phyloP scores from a whole-genome alignment of 1,284 basidiomycete genomes.

The Lignosus rhinocerotis region DNA sequence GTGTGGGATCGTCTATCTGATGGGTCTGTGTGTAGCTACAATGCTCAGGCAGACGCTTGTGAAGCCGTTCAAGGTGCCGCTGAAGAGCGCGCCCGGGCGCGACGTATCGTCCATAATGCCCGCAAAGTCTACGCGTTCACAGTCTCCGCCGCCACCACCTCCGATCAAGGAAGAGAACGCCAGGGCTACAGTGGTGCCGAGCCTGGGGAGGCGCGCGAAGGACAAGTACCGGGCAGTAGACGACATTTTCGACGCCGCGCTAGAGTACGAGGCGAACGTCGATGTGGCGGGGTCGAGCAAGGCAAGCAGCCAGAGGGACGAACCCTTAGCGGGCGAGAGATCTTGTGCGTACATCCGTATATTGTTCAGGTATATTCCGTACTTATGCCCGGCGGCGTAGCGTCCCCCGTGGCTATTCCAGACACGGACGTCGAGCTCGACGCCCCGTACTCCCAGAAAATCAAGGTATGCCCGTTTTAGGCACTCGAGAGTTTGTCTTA shows the following conservation, averaged over 20 bases:
- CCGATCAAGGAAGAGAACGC: too few relatives aligned
- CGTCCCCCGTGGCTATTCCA: slow-evolving; percentile 37
- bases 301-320: not conserved
- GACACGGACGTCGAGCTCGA: slow-evolving; percentile 52
- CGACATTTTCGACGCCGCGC: not conserved
- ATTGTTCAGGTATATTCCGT: not conserved
- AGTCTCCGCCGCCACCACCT: too few relatives aligned
- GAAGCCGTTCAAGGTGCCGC: slow-evolving; percentile 20
- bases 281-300: not conserved
- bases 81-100: slow-evolving; percentile 4
- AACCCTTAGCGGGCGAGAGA: not conserved
- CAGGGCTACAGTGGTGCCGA: too few relatives aligned
- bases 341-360: not conserved
- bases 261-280: not conserved
- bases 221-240: too few relatives aligned
- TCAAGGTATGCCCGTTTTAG: slow-evolving; percentile 43
- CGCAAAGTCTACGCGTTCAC: not conserved
- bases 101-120: slow-evolving; percentile 3
- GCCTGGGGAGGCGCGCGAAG: too few relatives aligned
- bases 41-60: slow-evolving; percentile 59
- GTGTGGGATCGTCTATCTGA: too few relatives aligned
- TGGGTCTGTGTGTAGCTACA: slow-evolving; percentile 33
- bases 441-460: slow-evolving; percentile 59
- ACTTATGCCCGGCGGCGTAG: slow-evolving; percentile 2
- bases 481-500: not conserved